A percentile compares a stretch with the other conserved stretches of the same genome.
phyloP scores from a whole-genome alignment of 345 rosid genomes.

The Anacardium occidentale region DNA sequence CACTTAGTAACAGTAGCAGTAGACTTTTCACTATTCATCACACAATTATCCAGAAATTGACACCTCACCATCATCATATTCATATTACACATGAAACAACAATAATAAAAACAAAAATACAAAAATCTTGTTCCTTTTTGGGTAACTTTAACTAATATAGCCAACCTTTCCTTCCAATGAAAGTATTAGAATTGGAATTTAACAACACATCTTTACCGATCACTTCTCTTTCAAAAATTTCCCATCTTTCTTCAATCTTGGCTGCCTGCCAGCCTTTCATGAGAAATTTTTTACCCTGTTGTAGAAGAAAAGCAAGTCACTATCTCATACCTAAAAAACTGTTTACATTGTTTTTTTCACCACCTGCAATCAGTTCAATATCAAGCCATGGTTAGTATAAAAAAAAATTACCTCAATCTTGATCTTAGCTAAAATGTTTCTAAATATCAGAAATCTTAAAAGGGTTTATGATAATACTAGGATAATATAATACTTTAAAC shows the following conservation, averaged over 20 bases:
- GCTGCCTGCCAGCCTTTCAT: conserved; percentile 8
- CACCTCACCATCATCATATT: conserved; percentile 15
- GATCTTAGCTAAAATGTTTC: no score
- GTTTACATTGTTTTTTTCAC: background rate
- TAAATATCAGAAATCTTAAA: no score
- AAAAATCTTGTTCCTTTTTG: conserved; percentile 9
- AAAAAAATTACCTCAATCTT: no score
- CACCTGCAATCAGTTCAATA: conserved; percentile 8
- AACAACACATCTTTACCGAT: background rate
- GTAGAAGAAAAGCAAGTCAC: conserved; percentile 7
- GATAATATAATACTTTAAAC: no score
- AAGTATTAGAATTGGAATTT: conserved; percentile 12
- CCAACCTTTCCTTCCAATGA: conserved; percentile 14
- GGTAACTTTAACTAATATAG: conserved; percentile 15
- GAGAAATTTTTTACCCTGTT: conserved; percentile 19
- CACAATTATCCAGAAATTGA: conserved; percentile 15
- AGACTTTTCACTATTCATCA: conserved; percentile 13
- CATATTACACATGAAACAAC: conserved; percentile 12
- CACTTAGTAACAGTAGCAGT: background rate
- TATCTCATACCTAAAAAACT: conserved; percentile 9
- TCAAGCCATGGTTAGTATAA: background rate
- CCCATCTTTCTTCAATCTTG: background rate
- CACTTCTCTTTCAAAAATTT: background rate
- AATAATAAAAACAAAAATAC: background rate
- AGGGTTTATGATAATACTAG: no score